Conservation (phyloP, 2,329 filamentous ascomycete genomes). For the Fusarium chlamydosporum region DNA sequence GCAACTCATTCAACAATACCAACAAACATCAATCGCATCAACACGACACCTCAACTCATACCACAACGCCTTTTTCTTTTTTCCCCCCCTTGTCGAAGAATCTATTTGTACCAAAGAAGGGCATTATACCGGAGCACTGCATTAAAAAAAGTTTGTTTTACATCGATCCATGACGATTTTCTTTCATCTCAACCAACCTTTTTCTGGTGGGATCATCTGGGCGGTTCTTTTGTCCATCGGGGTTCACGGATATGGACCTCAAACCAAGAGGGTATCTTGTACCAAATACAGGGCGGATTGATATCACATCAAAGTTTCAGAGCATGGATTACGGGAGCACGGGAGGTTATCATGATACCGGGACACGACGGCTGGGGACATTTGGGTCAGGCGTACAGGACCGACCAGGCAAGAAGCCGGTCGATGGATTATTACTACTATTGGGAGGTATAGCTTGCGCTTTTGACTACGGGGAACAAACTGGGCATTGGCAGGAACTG, state of each 20-base stretch:
- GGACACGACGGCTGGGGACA: slow-evolving; percentile 50
- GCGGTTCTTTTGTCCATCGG: slow-evolving; percentile 45
- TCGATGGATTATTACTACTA: slow-evolving; percentile 42
- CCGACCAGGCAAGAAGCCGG: slow-evolving; percentile 48
- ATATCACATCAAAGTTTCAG: slow-evolving; percentile 53
- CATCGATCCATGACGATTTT: slow-evolving; percentile 45
- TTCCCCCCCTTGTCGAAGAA: slow-evolving; percentile 46
- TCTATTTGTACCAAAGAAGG: slow-evolving; percentile 62
- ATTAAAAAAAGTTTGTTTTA: slow-evolving; percentile 60
- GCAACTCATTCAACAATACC: slow-evolving; percentile 52
- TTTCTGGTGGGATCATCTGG: slow-evolving; percentile 42
- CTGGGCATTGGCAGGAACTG: slow-evolving; percentile 48
- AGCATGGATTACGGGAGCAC: slow-evolving; percentile 55
- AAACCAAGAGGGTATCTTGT: slow-evolving; percentile 49
- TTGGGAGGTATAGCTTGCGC: slow-evolving; percentile 44
- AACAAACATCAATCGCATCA: slow-evolving; percentile 36
- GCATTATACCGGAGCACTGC: slow-evolving; percentile 65
- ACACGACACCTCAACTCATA: slow-evolving; percentile 39
- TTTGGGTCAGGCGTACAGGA: slow-evolving; percentile 49
- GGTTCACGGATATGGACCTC: slow-evolving; percentile 48
- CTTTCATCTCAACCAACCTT: slow-evolving; percentile 35
- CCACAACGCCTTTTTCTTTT: slow-evolving; percentile 43
- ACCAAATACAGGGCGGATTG: slow-evolving; percentile 54
- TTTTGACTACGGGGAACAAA: slow-evolving; percentile 39
- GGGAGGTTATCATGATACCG: slow-evolving; percentile 53